Conservation (phyloP, 2,329 filamentous ascomycete genomes). For the Pseudogymnoascus sp. region DNA sequence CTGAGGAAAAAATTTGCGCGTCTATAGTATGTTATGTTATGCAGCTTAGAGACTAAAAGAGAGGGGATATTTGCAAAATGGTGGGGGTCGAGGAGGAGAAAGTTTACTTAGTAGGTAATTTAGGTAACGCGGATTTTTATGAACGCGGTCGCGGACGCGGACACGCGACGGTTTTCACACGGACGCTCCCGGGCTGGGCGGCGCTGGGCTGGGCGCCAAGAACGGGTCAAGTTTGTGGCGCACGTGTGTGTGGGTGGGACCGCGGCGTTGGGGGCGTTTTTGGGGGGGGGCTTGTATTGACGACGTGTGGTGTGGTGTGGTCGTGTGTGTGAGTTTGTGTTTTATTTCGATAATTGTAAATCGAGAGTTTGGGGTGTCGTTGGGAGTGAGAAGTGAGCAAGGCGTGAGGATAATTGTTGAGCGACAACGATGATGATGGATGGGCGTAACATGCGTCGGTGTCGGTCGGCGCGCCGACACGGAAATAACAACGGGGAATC, state of each 20-base stretch:
- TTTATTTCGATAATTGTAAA: too few relatives aligned
- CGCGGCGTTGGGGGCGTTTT: not conserved
- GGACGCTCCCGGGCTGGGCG: not conserved
- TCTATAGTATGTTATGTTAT: too few relatives aligned
- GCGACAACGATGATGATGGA: not conserved
- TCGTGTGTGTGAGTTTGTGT: too few relatives aligned
- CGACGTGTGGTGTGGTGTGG: not conserved
- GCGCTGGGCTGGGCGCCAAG: not conserved
- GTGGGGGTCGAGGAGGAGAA: too few relatives aligned
- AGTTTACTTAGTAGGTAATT: too few relatives aligned
- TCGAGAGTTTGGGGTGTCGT: not conserved
- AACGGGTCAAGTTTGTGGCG: not conserved
- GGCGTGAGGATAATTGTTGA: not conserved
- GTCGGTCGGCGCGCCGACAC: not conserved
- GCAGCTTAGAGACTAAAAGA: too few relatives aligned
- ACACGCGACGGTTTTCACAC: not conserved
- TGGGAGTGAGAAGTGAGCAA: not conserved
- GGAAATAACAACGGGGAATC: not conserved
- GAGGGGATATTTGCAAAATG: too few relatives aligned
- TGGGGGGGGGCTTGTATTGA: not conserved
- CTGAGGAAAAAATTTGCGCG: not conserved
- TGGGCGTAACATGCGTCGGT: not conserved
- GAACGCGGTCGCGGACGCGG: too few relatives aligned
- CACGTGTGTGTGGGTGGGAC: not conserved
- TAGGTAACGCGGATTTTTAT: too few relatives aligned